Base-by-base conservation (phyloP, 148 eudicot genomes). In the Hydrangea macrophylla region DNA sequence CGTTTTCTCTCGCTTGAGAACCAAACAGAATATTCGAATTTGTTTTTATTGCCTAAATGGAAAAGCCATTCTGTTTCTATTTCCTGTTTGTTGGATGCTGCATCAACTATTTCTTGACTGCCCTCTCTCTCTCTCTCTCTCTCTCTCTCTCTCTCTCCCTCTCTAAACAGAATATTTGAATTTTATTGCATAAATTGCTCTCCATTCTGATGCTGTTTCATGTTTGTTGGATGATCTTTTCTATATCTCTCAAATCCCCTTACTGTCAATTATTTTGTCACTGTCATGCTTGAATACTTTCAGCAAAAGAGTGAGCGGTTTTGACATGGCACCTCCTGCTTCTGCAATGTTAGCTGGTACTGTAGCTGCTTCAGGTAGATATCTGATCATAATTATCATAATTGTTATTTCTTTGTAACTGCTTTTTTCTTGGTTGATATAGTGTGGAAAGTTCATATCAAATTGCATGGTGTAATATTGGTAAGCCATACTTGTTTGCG, bases 251-350 rank as follows among this genome's bases (percentile, higher is more conserved):
- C 3, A 42, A 42, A 0, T 13, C 17, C 18, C 17, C 17, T 42
- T 42, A 1, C 11, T 4, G 17, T 0, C 17, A 42, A 42, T n/a
- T n/a, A 42, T 42, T 11, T 11, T 3, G 17, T 42, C 17, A 11
- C 48, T 13, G 17, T 42, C 48, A 9, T 48, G 22, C 7, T 50
- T 64, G 1, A 74, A 50, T 67, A 28, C 76, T 73, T 77, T 73
- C 93, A 95, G 97, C 81, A 91, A 91, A 87, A 91, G 97, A 80
- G 71, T 89, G 60, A 95, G 97, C 61, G 97, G 96, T 68, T 95
- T 95, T 68, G 97, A 95, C 81, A 91, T 95, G 99, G 93, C 99
- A 20, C 97, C 99, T 70, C 97, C 97, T 62, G 76, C 92, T 73
- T 78, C 97, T 77, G 92, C 96, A 55, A 58, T 89, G 80, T 72